Evolutionary conservation across 176 grass and related monocot species (phyloP).

Genomic region (Cenchrus fungigraminus): DNA sequence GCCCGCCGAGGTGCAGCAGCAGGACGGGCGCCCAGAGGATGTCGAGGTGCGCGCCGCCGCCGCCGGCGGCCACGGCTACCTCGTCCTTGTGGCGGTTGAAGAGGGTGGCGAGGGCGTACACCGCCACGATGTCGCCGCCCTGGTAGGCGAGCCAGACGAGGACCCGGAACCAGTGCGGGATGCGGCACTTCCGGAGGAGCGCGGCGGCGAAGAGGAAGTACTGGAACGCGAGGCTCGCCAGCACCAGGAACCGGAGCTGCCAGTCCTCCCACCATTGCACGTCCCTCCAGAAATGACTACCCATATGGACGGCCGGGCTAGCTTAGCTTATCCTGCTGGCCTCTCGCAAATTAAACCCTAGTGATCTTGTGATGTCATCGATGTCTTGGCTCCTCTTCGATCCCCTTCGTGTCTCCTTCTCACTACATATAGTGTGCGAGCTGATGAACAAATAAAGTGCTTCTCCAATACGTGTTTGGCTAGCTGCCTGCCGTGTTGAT

Average conservation of each 20-base stretch:
- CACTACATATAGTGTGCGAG: too few relatives aligned
- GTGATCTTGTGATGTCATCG: too few relatives aligned
- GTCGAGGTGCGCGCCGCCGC: background rate
- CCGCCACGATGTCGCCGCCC: background rate
- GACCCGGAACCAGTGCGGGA: background rate
- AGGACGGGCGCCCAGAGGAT: slow-evolving; percentile 29
- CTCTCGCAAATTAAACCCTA: too few relatives aligned
- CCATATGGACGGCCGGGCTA: too few relatives aligned
- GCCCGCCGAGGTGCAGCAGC: slow-evolving; percentile 14
- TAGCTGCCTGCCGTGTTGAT: too few relatives aligned
- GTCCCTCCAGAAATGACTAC: too few relatives aligned
- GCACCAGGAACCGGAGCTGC: slow-evolving; percentile 16
- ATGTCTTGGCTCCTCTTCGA: too few relatives aligned
- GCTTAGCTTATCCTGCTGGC: too few relatives aligned
- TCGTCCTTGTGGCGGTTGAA: slow-evolving; percentile 4
- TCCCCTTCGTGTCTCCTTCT: too few relatives aligned
- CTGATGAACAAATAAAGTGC: too few relatives aligned
- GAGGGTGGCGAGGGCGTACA: slow-evolving; percentile 34
- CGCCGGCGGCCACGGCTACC: too few relatives aligned
- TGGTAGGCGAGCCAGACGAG: slow-evolving; percentile 4
- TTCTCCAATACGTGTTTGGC: too few relatives aligned
- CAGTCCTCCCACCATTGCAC: background rate
- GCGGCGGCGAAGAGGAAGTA: slow-evolving; percentile 15
- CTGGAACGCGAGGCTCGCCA: slow-evolving; percentile 23
- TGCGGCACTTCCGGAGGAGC: background rate